phyloP scores from a whole-genome alignment of 2,329 filamentous ascomycete species.

The Fusarium sp. region DNA sequence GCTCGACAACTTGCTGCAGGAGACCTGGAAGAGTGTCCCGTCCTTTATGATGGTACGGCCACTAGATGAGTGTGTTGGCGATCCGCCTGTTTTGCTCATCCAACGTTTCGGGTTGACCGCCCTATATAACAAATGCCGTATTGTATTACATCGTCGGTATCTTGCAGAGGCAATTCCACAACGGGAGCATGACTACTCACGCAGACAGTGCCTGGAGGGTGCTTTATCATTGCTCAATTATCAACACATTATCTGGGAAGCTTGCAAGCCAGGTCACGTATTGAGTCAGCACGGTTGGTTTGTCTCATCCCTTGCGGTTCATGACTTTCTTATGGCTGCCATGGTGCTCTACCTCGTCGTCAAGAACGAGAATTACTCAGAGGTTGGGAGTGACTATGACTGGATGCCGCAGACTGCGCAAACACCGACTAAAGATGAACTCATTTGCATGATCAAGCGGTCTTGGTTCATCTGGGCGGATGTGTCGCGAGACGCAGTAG shows the following conservation, averaged over 20 bases:
- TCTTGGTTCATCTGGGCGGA: slow-evolving; percentile 61
- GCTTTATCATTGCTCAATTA: slow-evolving; percentile 62
- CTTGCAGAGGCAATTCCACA: slow-evolving; percentile 58
- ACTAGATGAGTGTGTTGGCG: slow-evolving; percentile 62
- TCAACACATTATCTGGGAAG: slow-evolving; percentile 62
- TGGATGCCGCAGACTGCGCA: slow-evolving; percentile 52
- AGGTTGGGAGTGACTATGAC: slow-evolving; percentile 50
- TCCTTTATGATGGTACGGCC: slow-evolving; percentile 61
- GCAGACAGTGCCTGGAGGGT: slow-evolving; percentile 62
- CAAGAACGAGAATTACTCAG: slow-evolving; percentile 57
- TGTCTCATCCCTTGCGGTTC: slow-evolving; percentile 66
- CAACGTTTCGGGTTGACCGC: slow-evolving; percentile 66
- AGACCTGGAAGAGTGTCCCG: slow-evolving; percentile 61
- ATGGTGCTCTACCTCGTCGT: slow-evolving; percentile 70
- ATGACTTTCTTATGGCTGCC: slow-evolving; percentile 72
- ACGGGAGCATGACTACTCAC: slow-evolving; percentile 65
- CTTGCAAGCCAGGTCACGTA: slow-evolving; percentile 65
- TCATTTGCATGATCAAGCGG: slow-evolving; percentile 56
- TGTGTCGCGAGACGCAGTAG: slow-evolving; percentile 53
- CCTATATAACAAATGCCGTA: slow-evolving; percentile 67
- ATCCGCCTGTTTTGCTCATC: slow-evolving; percentile 60
- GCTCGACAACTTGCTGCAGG: slow-evolving; percentile 60
- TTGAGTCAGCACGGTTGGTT: slow-evolving; percentile 68
- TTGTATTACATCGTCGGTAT: slow-evolving; percentile 67
- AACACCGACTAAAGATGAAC: slow-evolving; percentile 53